Base-by-base conservation (phyloP, 2,329 filamentous ascomycete species). In the Clonostachys solani region DNA sequence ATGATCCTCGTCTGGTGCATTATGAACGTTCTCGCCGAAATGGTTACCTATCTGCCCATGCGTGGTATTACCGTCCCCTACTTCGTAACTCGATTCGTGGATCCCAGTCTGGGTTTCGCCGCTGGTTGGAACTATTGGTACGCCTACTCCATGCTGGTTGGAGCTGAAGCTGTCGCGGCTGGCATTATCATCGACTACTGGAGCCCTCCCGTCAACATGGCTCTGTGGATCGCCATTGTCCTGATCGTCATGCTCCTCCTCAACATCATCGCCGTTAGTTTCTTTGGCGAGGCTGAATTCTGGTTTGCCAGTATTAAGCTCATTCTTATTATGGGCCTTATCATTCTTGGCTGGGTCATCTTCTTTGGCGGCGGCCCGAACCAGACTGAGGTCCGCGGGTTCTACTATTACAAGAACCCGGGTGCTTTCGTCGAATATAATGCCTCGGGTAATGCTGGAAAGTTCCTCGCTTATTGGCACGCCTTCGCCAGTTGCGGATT, bases 121-220 rank as follows among this genome's bases (percentile, higher is more conserved):
- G 66, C 69, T 37, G 79, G 76, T 2, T 81, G 77, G 77, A 81
- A 81, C 50, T 83, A 84, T 62, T 83, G 78, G 73, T 83, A 83
- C 54, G 77, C 77, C 3, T 82, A 82, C 53, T 67, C 74, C 12
- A 81, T 84, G 49, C 65, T 81, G 2, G 69, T 83, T 19, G 79
- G 73, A 2, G 75, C 78, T 41, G 80, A 84, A 60, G 71, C 77
- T 15, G 78, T 77, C 0, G 81, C 80, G 2, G 78, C 77, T 33
- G 73, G 73, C 16, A 73, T 84, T 49, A 67, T 85, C 18, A 69
- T 85, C 46, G 69, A 80, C 44, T 86, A 83, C 58, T 86, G 81
- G 82, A 66, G 74, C 10, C 66, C 69, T 2, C 63, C 66, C 4
- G 71, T 81, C 18, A 72, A 71, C 18, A 63, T 77, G 5, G 79